These are phyloP conservation scores for Arthroderma sp. DNA, from an alignment of 2,329 filamentous ascomycete species.

Conservation along the genomic window DNA sequence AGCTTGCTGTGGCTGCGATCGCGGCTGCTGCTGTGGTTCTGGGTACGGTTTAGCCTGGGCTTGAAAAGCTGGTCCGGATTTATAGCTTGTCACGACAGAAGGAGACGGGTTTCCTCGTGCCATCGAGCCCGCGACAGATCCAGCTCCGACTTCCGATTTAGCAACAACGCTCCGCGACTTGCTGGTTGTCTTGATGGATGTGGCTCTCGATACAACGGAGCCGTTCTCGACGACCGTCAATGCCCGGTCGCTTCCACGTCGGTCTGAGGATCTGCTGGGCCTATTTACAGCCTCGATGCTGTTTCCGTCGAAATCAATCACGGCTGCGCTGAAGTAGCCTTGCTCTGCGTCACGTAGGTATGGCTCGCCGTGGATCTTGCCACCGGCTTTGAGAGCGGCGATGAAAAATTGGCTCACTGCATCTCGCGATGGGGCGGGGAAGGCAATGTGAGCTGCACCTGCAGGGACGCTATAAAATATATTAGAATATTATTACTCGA, in stretches of 20 bases:
- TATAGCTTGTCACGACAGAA: too few species aligned
- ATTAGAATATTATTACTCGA: neutral
- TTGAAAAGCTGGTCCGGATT: too few species aligned
- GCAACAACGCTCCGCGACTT: constrained; percentile 19
- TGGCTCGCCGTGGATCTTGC: constrained; percentile 44
- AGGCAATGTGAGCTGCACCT: constrained; percentile 48
- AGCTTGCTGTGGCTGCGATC: constrained; percentile 15
- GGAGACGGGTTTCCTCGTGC: too few species aligned
- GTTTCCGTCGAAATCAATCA: constrained; percentile 72
- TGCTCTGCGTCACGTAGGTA: constrained; percentile 39
- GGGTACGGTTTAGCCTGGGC: constrained; percentile 15
- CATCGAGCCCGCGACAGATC: constrained; percentile 11
- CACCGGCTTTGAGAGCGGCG: constrained; percentile 52
- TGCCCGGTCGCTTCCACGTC: constrained; percentile 17
- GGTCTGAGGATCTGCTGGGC: constrained; percentile 10
- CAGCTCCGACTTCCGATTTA: constrained; percentile 19
- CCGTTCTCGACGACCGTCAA: constrained; percentile 25
- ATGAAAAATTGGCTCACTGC: constrained; percentile 61
- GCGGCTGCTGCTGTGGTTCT: constrained; percentile 12
- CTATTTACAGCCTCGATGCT: constrained; percentile 63
- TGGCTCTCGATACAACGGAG: constrained; percentile 25
- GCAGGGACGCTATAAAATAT: constrained; percentile 32
- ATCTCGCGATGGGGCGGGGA: constrained; percentile 53
- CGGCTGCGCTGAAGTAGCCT: constrained; percentile 48
- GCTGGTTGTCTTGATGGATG: constrained; percentile 13